Evolutionary conservation across 2,329 filamentous ascomycete species (phyloP), one percentile per base, ranked within the genome.

Genomic region (Hymenoscyphus albidus): DNA sequence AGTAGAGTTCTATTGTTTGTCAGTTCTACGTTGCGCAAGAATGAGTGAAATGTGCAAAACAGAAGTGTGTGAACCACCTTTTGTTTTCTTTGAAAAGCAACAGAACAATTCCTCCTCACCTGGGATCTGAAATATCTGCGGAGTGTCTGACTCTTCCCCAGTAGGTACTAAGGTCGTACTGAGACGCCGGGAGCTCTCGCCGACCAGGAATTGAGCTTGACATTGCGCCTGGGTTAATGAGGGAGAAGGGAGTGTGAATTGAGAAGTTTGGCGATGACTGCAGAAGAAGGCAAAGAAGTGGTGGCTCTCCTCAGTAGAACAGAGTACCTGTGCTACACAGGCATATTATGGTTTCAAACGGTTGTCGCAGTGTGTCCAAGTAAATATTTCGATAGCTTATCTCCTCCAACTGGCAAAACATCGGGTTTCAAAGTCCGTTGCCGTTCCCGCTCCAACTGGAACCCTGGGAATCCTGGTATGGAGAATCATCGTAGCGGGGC

Each of bases 71-170:
- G n/a, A 14, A 39, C 60, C 68, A 72, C 68, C 65, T 73, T 71
- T 67, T 64, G 64, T 59, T 66, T 60, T 62, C 5, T 18, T 6
- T 54, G 18, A 54, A 27, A 68, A 64, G 58, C 62, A 64, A 68
- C 64, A 68, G 64, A 69, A 65, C 61, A 64, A 64, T 64, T 62
- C 69, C 71, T 71, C 69, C 91, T 88, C 83, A 98, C 94, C 93
- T 95, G 71, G 95, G 95, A 82, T 99, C 95, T 76, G 93, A 90
- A 73, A 99, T 88, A 73, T 93, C 88, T 67, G 91, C 89, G 18
- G 93, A 88, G 81, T 99, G 94, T 79, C 85, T 87, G 74, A 98
- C 95, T 65, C 95, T 88, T 70, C 95, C 95, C 91, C 91, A 95
- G 80, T 99, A 99, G 58, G 93, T 97, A 76, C 79, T 86, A 74